phyloP scores from a whole-genome alignment of 2,329 filamentous ascomycete genomes.

The Fusarium equiseti region DNA sequence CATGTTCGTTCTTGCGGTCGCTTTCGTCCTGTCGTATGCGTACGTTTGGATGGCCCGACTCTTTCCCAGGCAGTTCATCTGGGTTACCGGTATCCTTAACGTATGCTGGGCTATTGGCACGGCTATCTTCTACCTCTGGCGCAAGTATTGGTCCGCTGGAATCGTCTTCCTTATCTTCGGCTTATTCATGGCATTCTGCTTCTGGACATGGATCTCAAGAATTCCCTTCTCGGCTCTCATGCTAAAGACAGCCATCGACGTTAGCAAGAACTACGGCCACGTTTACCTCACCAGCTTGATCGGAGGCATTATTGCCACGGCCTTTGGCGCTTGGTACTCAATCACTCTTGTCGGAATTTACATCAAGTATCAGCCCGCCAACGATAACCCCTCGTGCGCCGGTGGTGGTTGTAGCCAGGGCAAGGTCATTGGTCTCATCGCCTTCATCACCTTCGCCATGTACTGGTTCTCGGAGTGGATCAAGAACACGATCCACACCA shows the following conservation, averaged over 20 bases:
- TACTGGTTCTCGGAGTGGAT: slow-evolving; percentile 96
- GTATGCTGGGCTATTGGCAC: slow-evolving; percentile 87
- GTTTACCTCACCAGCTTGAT: slow-evolving; percentile 88
- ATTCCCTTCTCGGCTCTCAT: slow-evolving; percentile 94
- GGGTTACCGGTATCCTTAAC: slow-evolving; percentile 90
- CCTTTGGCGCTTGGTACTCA: slow-evolving; percentile 86
- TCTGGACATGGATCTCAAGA: slow-evolving; percentile 87
- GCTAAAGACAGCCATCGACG: slow-evolving; percentile 86
- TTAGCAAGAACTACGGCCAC: slow-evolving; percentile 85
- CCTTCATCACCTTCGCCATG: slow-evolving; percentile 89
- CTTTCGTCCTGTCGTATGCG: slow-evolving; percentile 78
- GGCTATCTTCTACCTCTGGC: slow-evolving; percentile 84
- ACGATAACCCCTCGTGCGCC: slow-evolving; percentile 64
- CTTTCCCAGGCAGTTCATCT: slow-evolving; percentile 92
- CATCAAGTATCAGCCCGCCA: slow-evolving; percentile 79
- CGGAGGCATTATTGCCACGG: slow-evolving; percentile 80
- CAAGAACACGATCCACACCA: slow-evolving; percentile 93
- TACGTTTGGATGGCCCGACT: slow-evolving; percentile 82
- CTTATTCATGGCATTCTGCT: slow-evolving; percentile 82
- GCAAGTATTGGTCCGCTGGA: slow-evolving; percentile 82
- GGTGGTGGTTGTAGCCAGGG: slow-evolving; percentile 76
- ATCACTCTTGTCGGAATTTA: slow-evolving; percentile 90
- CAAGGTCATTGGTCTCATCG: slow-evolving; percentile 85
- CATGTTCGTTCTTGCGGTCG: slow-evolving; percentile 78
- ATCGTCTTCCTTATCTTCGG: slow-evolving; percentile 87